Conservation (phyloP, 2,329 filamentous ascomycete species). For the Verticillium albo-atrum region DNA sequence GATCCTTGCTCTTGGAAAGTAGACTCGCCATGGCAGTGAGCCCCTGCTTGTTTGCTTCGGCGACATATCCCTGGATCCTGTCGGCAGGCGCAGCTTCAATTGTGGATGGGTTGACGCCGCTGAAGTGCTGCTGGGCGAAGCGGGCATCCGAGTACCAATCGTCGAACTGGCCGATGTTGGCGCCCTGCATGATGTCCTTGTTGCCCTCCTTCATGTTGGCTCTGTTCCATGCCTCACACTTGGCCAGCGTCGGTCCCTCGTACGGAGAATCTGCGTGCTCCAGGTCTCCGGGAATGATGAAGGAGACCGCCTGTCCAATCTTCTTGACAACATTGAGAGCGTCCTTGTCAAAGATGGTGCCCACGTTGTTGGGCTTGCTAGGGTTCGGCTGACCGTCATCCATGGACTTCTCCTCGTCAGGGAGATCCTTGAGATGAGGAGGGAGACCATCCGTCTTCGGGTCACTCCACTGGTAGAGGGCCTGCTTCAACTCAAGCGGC, state of each 20-base stretch:
- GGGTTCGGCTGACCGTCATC: slow-evolving; percentile 25
- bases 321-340: slow-evolving; percentile 16
- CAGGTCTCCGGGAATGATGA: neutral
- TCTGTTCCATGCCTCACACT: slow-evolving; percentile 25
- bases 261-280: slow-evolving; percentile 9
- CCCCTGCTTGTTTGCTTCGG: slow-evolving; percentile 24
- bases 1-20: slow-evolving; percentile 22
- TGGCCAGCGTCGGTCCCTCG: slow-evolving; percentile 22
- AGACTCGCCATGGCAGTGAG: slow-evolving; percentile 25
- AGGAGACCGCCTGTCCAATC: neutral
- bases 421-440: slow-evolving; percentile 23
- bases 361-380: slow-evolving; percentile 22
- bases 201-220: slow-evolving; percentile 22
- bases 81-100: slow-evolving; percentile 32
- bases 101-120: slow-evolving; percentile 37
- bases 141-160: slow-evolving; percentile 29
- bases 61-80: slow-evolving; percentile 27
- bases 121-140: slow-evolving; percentile 40
- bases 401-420: slow-evolving; percentile 19
- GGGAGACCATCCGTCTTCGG: slow-evolving; percentile 8
- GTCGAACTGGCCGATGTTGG: slow-evolving; percentile 26
- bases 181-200: slow-evolving; percentile 26
- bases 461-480: slow-evolving; percentile 19
- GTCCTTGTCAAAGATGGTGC: slow-evolving; percentile 22
- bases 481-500: slow-evolving; percentile 21